Percentiles rank a stretch among this genome's conserved stretches.
These are phyloP conservation scores for Chaetomium cochliodes DNA, from an alignment of 495 filamentous ascomycete species.

Conservation along the genomic window DNA sequence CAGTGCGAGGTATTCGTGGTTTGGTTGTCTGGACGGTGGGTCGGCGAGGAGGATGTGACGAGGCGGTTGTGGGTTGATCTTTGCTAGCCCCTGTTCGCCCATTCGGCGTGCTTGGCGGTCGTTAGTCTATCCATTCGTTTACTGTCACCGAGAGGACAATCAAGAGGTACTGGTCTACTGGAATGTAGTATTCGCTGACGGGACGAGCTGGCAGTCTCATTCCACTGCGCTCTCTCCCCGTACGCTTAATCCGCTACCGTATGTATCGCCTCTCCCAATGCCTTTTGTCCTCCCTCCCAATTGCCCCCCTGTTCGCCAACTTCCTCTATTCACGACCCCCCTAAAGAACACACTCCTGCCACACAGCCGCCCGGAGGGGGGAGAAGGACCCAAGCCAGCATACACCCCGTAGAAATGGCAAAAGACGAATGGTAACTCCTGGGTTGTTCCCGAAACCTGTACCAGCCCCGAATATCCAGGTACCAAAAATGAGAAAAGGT, in stretches of 20 bases:
- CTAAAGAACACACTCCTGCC: not conserved
- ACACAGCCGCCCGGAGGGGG: not conserved
- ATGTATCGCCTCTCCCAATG: not conserved
- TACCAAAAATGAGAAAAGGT: not conserved
- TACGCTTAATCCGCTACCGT: not conserved
- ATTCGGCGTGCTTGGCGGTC: not conserved
- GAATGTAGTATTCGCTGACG: not conserved
- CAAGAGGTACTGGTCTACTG: not conserved
- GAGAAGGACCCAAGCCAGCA: not conserved
- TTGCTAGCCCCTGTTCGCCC: too few relatives aligned
- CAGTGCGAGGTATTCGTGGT: too few relatives aligned
- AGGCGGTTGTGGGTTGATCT: too few relatives aligned
- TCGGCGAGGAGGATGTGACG: too few relatives aligned
- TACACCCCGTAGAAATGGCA: not conserved
- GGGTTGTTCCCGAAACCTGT: constrained; percentile 1
- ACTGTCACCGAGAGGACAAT: not conserved
- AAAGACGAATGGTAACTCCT: not conserved
- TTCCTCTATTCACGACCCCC: not conserved
- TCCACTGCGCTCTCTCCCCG: not conserved
- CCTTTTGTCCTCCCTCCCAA: constrained; percentile 1
- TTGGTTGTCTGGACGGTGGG: too few relatives aligned
- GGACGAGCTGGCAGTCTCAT: not conserved
- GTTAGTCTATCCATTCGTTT: not conserved
- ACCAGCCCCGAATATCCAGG: constrained; percentile 1
- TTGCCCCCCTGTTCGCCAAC: not conserved